Evolutionary conservation across 2,329 filamentous ascomycete species (phyloP), one percentile per base, ranked within the genome.

Genomic region (Metarhizium rileyi): DNA sequence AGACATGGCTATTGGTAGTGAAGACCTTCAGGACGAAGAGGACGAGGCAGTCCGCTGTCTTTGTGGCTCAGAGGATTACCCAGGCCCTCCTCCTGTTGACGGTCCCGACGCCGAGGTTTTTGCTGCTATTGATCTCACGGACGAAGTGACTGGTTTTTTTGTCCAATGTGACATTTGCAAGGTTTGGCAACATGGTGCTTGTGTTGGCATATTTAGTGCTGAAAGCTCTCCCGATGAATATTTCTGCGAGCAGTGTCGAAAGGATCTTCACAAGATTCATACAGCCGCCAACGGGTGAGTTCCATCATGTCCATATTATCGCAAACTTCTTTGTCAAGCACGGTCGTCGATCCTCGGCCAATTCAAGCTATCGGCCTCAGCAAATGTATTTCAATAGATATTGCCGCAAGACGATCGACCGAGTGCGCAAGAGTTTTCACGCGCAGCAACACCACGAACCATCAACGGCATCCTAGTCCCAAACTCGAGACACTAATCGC

Each of bases 151-250:
- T 42, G 91, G 90, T 47, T 86, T 97, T 69, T 98, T 96, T 69
- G 90, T 98, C 57, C 91, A 97, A 73, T 98, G 93, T 77, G 93
- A 97, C 70, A 77, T 87, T 56, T 98, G 93, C 75, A 94, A 95
- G 66, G 93, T 97, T 55, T 98, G 91, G 93, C 93, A 98, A 67
- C 93, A 98, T 66, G 93, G 93, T 61, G 91, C 90, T 53, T 98
- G 93, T 63, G 91, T 98, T 52, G 91, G 93, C 53, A 95, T 98
- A 62, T 90, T 95, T 72, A 93, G 93, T 58, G 91, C 95, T 68
- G 85, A 87, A 58, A 84, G 86, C 65, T 91, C 88, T 56, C 93
- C 93, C 9, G 91, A 97, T 49, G 90, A 97, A 67, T 98, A 98
- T 72, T 98, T 93, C 64, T 98, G 93, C 70, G 93, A 98, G 70